These are phyloP conservation scores for Penicillium salamii DNA, from an alignment of 495 filamentous ascomycete genomes.

Conservation along the genomic window DNA sequence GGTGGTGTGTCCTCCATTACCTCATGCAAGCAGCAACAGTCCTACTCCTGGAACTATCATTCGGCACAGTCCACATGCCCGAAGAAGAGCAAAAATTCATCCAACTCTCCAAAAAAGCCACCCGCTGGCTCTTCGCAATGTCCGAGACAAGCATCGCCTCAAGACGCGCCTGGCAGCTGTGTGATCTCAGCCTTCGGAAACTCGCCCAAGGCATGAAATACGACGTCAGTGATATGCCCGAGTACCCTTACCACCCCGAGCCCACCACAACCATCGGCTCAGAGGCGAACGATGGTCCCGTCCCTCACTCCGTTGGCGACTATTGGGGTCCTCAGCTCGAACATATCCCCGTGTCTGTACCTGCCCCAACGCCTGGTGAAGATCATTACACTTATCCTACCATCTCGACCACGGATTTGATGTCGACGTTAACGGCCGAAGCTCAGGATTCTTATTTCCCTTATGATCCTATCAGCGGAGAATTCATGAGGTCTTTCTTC, in stretches of 20 bases:
- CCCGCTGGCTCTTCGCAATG: conserved; percentile 55
- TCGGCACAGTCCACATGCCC: conserved; percentile 54
- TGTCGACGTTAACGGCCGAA: conserved; percentile 9
- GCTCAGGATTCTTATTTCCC: conserved; percentile 38
- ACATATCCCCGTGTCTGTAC: conserved; percentile 1
- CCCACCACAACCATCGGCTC: conserved; percentile 12
- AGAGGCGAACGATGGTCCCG: background rate
- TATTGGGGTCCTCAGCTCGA: conserved; percentile 13
- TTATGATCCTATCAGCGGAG: conserved; percentile 44
- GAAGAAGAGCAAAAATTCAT: conserved; percentile 47
- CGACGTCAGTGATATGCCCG: conserved; percentile 39
- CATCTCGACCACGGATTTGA: conserved; percentile 6
- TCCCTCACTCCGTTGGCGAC: background rate
- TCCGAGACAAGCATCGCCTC: conserved; percentile 52
- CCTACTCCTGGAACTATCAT: conserved; percentile 60
- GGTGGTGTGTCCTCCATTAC: conserved; percentile 66
- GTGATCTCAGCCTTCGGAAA: conserved; percentile 41
- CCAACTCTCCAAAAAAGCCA: conserved; percentile 49
- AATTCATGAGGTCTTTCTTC: conserved; percentile 48
- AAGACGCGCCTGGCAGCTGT: conserved; percentile 57
- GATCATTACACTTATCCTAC: conserved; percentile 6
- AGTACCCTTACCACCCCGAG: conserved; percentile 20
- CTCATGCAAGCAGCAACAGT: conserved; percentile 62
- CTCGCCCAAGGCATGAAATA: conserved; percentile 42
- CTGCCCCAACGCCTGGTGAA: background rate